phyloP scores from a whole-genome alignment of 371 early-diverging fungal genomes.

The Synchytrium microbalum region DNA sequence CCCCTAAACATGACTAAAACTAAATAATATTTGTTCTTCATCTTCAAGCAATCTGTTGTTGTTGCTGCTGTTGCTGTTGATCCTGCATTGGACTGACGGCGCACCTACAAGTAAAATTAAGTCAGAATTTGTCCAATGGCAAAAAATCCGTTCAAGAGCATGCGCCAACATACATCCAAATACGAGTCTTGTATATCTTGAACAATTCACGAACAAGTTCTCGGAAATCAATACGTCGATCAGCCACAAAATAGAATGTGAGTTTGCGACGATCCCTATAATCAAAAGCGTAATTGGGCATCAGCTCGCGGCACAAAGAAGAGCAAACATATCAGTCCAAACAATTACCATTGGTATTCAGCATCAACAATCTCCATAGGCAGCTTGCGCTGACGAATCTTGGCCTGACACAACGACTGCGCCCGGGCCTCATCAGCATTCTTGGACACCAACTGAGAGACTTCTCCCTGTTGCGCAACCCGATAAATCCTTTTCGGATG shows the following conservation, averaged over 20 bases:
- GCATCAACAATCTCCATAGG: conserved; percentile 94
- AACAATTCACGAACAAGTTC: conserved; percentile 97
- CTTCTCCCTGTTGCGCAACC: conserved; percentile 69
- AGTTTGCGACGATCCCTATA: conserved; percentile 87
- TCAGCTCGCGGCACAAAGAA: neutral
- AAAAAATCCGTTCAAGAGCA: too few relatives aligned
- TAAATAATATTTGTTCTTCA: too few relatives aligned
- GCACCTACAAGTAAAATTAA: too few relatives aligned
- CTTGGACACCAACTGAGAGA: conserved; percentile 61
- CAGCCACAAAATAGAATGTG: conserved; percentile 92
- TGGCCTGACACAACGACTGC: conserved; percentile 71
- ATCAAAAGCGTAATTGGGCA: neutral
- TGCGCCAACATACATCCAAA: conserved; percentile 80
- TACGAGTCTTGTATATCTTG: conserved; percentile 97
- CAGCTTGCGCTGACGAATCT: conserved; percentile 75
- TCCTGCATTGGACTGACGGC: too few relatives aligned
- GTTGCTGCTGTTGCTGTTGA: too few relatives aligned
- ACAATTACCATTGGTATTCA: conserved; percentile 85
- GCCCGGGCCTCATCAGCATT: conserved; percentile 84
- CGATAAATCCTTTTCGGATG: conserved; percentile 82
- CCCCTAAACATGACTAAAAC: too few relatives aligned
- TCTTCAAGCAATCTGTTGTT: too few relatives aligned
- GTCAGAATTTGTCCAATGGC: too few relatives aligned
- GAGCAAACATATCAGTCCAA: conserved; percentile 8
- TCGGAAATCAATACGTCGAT: conserved; percentile 94